Conservation (phyloP, 1,284 basidiomycete genomes). For the Megacollybia platyphylla region DNA sequence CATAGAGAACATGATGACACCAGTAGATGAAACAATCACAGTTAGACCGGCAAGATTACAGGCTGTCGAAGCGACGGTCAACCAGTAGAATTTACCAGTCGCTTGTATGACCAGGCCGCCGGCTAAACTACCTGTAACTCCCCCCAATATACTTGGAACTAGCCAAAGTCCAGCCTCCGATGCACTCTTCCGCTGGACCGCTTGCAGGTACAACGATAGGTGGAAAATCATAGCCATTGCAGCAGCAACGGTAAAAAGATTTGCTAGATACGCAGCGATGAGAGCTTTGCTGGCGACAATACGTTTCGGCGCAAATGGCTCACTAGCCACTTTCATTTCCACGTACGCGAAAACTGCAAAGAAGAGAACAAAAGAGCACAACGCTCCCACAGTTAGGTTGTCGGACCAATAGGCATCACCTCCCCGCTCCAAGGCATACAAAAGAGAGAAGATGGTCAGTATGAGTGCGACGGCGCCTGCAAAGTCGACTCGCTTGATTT, state of each 20-base stretch:
- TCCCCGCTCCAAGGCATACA: slow-evolving; percentile 43
- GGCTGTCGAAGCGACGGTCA: slow-evolving; percentile 31
- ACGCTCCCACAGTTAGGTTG: slow-evolving; percentile 17
- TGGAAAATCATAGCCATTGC: slow-evolving; percentile 37
- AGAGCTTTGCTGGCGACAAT: slow-evolving; percentile 38
- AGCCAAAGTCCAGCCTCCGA: slow-evolving; percentile 37
- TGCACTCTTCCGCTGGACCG: slow-evolving; percentile 31
- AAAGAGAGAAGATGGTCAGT: slow-evolving; percentile 35
- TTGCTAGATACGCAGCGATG: slow-evolving; percentile 41
- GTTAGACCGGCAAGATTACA: slow-evolving; percentile 26
- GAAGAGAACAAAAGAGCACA: slow-evolving; percentile 18
- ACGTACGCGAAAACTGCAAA: slow-evolving; percentile 20
- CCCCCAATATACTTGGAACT: slow-evolving; percentile 30
- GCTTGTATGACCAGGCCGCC: slow-evolving; percentile 43
- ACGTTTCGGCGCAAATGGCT: slow-evolving; percentile 44
- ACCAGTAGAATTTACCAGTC: slow-evolving; percentile 41
- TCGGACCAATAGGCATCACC: slow-evolving; percentile 45
- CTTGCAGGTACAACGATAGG: slow-evolving; percentile 44
- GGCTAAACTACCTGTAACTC: slow-evolving; percentile 32
- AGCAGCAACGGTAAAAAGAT: slow-evolving; percentile 39
- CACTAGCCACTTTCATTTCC: slow-evolving; percentile 33
- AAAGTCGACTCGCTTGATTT: slow-evolving; percentile 47
- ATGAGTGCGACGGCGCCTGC: slow-evolving; percentile 39
- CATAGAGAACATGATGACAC: slow-evolving; percentile 20
- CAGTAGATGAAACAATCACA: slow-evolving; percentile 24